Percentiles rank a stretch among this genome's conserved stretches.
These are phyloP conservation scores for Luffa acutangula DNA, from an alignment of 306 rosid species.

Conservation along the genomic window DNA sequence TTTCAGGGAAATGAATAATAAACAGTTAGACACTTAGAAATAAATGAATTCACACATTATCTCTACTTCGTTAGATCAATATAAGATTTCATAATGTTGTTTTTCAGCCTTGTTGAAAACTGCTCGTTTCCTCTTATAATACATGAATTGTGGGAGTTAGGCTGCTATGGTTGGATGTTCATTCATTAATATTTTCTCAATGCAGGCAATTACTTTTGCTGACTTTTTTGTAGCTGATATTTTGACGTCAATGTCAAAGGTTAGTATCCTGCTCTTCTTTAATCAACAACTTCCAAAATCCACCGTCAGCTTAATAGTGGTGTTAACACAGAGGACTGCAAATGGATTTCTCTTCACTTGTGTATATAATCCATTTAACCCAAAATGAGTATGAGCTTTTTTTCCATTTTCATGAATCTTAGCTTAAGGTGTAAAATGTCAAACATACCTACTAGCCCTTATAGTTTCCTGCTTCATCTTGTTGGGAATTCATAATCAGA, in stretches of 20 bases:
- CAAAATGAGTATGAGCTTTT: not conserved
- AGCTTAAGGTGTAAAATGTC: not conserved
- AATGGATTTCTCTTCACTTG: not conserved
- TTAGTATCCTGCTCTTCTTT: constrained; percentile 22
- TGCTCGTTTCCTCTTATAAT: not conserved
- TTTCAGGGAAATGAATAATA: not conserved
- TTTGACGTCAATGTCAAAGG: constrained; percentile 96
- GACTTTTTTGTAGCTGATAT: constrained; percentile 98
- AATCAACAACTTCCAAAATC: constrained; percentile 6
- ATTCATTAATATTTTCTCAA: constrained; percentile 23
- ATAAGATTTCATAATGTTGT: not conserved
- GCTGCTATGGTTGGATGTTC: not conserved
- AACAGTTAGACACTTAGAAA: not conserved
- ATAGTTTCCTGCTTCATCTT: not conserved
- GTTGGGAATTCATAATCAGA: not conserved
- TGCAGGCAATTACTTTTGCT: constrained; percentile 85
- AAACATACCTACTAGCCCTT: not conserved
- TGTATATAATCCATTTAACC: not conserved
- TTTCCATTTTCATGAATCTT: not conserved
- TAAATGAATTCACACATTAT: not conserved
- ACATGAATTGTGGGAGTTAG: not conserved
- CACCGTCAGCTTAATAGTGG: not conserved
- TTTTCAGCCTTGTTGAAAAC: not conserved
- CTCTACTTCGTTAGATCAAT: not conserved
- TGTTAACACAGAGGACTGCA: not conserved